phyloP scores from a whole-genome alignment of 345 rosid genomes.

The Luvunga scandens region DNA sequence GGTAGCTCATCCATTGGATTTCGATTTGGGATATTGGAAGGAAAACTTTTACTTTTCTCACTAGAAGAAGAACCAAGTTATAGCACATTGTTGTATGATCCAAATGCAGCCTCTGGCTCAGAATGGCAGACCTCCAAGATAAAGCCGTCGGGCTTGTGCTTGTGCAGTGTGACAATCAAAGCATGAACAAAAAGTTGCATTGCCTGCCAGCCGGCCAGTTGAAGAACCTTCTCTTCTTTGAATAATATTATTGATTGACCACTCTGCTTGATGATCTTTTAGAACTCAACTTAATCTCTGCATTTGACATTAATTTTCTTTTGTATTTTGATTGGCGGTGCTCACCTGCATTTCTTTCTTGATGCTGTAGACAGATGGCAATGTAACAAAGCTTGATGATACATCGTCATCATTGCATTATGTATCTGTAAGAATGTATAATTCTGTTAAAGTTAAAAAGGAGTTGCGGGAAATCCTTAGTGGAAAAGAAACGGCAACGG shows the following conservation, averaged over 20 bases:
- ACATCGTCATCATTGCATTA: neutral
- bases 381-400: neutral
- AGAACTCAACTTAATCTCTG: neutral
- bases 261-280: neutral
- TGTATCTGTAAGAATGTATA: neutral
- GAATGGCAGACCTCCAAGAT: slow-evolving; percentile 73
- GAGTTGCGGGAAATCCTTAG: neutral
- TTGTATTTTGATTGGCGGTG: neutral
- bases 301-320: neutral
- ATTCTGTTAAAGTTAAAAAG: neutral
- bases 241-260: neutral
- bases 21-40: slow-evolving; percentile 67
- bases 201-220: neutral
- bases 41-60: slow-evolving; percentile 76
- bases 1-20: slow-evolving; percentile 68
- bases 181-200: slow-evolving; percentile 36
- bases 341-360: neutral
- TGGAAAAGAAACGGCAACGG: neutral
- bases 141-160: slow-evolving; percentile 68
- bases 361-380: neutral
- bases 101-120: slow-evolving; percentile 59
- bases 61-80: slow-evolving; percentile 47
- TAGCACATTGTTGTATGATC: slow-evolving; percentile 66
- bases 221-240: neutral
- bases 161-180: slow-evolving; percentile 68